Conservation (phyloP, 768 basidiomycete species). For the Suillus subaureus region DNA sequence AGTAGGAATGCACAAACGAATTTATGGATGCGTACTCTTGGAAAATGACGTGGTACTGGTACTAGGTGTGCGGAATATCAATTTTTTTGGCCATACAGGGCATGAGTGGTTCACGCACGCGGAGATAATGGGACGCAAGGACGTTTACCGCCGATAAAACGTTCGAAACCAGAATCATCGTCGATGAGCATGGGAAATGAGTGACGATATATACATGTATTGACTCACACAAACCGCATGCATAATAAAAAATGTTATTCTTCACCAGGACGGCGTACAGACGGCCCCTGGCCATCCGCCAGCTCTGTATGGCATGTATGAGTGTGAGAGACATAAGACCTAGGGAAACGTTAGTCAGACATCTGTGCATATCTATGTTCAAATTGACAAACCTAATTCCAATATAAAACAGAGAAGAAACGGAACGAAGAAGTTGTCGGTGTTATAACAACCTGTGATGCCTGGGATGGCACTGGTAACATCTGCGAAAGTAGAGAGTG, state of each 20-base stretch:
- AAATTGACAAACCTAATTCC: not conserved
- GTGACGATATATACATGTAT: no score
- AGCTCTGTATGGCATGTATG: conserved; percentile 1
- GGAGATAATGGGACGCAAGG: not conserved
- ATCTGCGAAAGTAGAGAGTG: not conserved
- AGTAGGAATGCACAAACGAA: not conserved
- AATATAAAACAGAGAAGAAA: not conserved
- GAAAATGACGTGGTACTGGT: not conserved
- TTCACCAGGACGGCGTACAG: not conserved
- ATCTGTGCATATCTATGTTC: not conserved
- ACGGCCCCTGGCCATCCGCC: not conserved
- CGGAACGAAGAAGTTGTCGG: not conserved
- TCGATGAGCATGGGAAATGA: not conserved
- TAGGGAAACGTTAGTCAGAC: not conserved
- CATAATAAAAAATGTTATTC: not conserved
- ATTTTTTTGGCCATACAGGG: not conserved
- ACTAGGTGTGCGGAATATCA: not conserved
- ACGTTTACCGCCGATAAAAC: not conserved
- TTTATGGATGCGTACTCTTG: not conserved
- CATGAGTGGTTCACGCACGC: not conserved
- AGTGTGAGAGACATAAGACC: not conserved
- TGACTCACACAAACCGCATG: conserved; percentile 2
- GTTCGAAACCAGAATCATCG: not conserved
- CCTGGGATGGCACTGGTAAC: not conserved
- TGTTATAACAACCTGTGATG: not conserved